Evolutionary conservation across 78 protist species (phyloP), one percentile per base, ranked within the genome.

Genomic region (Mantamonas sphyraenae): DNA sequence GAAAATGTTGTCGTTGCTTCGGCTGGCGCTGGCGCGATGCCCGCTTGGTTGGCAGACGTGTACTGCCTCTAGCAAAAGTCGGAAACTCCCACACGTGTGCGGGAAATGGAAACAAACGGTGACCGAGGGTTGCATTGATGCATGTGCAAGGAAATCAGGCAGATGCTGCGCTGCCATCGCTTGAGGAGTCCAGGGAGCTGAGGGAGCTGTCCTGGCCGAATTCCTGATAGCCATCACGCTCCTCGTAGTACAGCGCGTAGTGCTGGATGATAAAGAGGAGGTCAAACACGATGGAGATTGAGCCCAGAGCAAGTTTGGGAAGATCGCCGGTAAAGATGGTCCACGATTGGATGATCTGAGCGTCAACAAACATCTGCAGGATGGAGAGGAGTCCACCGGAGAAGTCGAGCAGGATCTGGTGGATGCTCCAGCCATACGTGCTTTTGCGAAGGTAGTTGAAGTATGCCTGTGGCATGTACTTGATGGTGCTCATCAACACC

Each of bases 401-500:
- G 59, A 93, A 80, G 64, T 93, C 97, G 16, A 93, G 77, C 50
- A 90, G 33, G 31, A 90, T 59, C 68, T 90, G 88, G 63, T 74
- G 78, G 40, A 90, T 88, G 75, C 67, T 70, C 95, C 93, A 90
- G 42, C 97, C 97, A 0, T 16, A 70, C 4, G 97, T 90, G 53
- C 76, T n/a, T 47, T 81, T 83, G 33, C 91, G 75, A 42, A 31
- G 20, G 60, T 35, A 81, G 76, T 90, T 87, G 26, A 83, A 35
- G 53, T 67, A 83, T 4, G 83, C 86, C 74, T 89, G 94, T 2
- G 94, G 97, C 1, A 89, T 40, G 60, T 86, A 88, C 68, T 92
- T 92, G 57, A 78, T 62, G 38, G 83, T 28, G 16, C 91, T 82
- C 31, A 90, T 55, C 51, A 58, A 73, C 20, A 93, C 61, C 68